Evolutionary conservation across 176 grass and related monocot species (phyloP).

Genomic region (Miscanthus lutarioriparius): DNA sequence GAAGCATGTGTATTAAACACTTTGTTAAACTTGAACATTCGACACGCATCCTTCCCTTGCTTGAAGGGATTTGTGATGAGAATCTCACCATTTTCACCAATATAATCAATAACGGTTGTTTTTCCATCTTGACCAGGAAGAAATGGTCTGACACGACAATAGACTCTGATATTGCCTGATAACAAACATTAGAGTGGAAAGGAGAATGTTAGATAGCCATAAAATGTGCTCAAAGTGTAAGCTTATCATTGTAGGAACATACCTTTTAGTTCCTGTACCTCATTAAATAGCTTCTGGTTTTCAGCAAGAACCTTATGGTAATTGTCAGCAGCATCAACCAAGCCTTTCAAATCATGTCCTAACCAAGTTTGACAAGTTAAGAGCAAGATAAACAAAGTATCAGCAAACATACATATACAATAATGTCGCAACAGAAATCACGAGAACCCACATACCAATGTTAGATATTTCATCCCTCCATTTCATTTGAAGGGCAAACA

Average conservation of each 20-base stretch:
- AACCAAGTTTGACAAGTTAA: conserved; percentile 30
- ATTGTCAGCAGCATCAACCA: conserved; percentile 90
- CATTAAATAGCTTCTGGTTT: conserved; percentile 94
- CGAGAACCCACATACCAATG: conserved; percentile 51
- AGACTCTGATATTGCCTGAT: conserved; percentile 95
- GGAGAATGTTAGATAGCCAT: not conserved
- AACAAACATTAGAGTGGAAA: conserved; percentile 32
- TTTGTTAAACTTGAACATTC: conserved; percentile 99
- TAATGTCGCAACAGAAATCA: not conserved
- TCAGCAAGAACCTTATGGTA: conserved; percentile 89
- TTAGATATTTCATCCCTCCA: conserved; percentile 86
- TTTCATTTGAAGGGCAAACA: conserved; percentile 68
- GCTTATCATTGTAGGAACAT: conserved; percentile 8
- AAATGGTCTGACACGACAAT: conserved; percentile 94
- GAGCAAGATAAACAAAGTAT: not conserved
- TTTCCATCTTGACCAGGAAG: conserved; percentile 85
- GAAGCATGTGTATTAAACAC: conserved; percentile 65
- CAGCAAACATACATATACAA: not conserved
- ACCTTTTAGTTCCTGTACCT: conserved; percentile 99
- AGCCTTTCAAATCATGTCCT: conserved; percentile 75
- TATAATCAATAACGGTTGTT: conserved; percentile 75
- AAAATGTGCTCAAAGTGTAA: not conserved
- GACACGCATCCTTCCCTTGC: conserved; percentile 85
- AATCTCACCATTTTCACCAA: conserved; percentile 95
- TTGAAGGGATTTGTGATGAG: conserved; percentile 83